Base-by-base conservation (phyloP, 1,284 basidiomycete species). In the Cutaneotrichosporon mucoides region DNA sequence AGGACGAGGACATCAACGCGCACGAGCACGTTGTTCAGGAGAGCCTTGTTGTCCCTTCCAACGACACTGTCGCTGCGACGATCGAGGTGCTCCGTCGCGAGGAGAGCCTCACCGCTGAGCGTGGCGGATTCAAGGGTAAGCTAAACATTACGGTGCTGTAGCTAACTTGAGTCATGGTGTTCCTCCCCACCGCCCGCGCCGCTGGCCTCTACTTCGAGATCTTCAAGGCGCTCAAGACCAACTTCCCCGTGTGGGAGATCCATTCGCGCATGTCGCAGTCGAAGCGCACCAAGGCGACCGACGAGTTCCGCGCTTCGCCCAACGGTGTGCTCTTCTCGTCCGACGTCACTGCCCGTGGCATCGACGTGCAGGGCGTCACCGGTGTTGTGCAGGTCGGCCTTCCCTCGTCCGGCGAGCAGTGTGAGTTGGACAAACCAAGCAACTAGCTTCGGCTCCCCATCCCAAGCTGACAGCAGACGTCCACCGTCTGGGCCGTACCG, bases 171-270 rank as follows among this genome's bases (percentile, higher is more conserved):
- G 69, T 80, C 5, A 86, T 86, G 73, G 80, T 83, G 6, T 88
- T 88, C 79, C 81, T 85, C 54, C 85, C 86, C n/a, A 88, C 87
- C 9, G 86, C 87, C 1, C 81, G 85, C 53, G 83, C 85, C 2
- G 85, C 85, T 0, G 80, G 79, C 16, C 77, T 87, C 49, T 81
- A 81, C n/a, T 77, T 79, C n/a, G 81, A 82, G 35, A 71, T 85
- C 51, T 81, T 85, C 61, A 64, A 55, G 9, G 44, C 55, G 11
- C 57, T 69, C 16, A 51, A 59, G 24, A 60, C 77, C 53, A 37
- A 59, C 40, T 68, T 61, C 48, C 66, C 69, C 11, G 66, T 67
- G 11, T 72, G 71, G 66, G 68, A 77, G 54, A 61, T 77, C 80
- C 53, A 81, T 64, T 73, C 73, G 59, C 66, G 76, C 35, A 68